Evolutionary conservation across 2,329 filamentous ascomycete genomes (phyloP).

Genomic region (Hymenoscyphus scutula): DNA sequence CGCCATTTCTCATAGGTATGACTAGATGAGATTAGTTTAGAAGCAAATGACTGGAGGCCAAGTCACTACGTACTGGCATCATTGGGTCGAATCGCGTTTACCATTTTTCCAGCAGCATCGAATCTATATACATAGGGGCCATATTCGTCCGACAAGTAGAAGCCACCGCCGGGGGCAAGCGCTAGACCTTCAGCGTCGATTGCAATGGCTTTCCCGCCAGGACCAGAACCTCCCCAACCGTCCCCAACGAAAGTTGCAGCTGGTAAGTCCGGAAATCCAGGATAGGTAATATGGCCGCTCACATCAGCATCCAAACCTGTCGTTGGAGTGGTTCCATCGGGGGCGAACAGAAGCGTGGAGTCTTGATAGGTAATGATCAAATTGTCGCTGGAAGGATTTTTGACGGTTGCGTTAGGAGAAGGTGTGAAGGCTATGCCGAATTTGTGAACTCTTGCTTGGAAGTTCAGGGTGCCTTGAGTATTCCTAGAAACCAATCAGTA

Average conservation of each 20-base stretch:
- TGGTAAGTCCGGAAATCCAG: conserved; percentile 61
- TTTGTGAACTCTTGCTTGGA: conserved; percentile 66
- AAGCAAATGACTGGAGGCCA: not conserved
- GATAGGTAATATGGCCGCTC: conserved; percentile 51
- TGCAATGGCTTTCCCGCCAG: conserved; percentile 57
- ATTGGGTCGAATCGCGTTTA: conserved; percentile 62
- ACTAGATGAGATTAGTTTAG: conserved; percentile 29
- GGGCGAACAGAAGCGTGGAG: conserved; percentile 62
- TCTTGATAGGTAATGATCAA: conserved; percentile 61
- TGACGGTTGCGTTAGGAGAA: conserved; percentile 47
- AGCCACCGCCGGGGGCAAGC: conserved; percentile 56
- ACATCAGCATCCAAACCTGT: conserved; percentile 63
- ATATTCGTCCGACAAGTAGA: conserved; percentile 67
- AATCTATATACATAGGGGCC: conserved; percentile 71
- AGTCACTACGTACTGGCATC: conserved; percentile 43
- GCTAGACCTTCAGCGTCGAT: conserved; percentile 67
- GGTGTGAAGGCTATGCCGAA: conserved; percentile 60
- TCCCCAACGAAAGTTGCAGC: conserved; percentile 63
- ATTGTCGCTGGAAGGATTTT: conserved; percentile 56
- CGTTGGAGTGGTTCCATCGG: conserved; percentile 54
- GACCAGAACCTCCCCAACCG: conserved; percentile 61
- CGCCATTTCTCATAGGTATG: conserved; percentile 61
- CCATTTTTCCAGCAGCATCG: conserved; percentile 54
- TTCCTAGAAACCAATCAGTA: conserved; percentile 47
- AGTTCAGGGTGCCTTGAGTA: conserved; percentile 68